A percentile compares a stretch with the other conserved stretches of the same genome.
Evolutionary conservation across 2,329 filamentous ascomycete genomes (phyloP).

Genomic region (Aspergillus sp.): DNA sequence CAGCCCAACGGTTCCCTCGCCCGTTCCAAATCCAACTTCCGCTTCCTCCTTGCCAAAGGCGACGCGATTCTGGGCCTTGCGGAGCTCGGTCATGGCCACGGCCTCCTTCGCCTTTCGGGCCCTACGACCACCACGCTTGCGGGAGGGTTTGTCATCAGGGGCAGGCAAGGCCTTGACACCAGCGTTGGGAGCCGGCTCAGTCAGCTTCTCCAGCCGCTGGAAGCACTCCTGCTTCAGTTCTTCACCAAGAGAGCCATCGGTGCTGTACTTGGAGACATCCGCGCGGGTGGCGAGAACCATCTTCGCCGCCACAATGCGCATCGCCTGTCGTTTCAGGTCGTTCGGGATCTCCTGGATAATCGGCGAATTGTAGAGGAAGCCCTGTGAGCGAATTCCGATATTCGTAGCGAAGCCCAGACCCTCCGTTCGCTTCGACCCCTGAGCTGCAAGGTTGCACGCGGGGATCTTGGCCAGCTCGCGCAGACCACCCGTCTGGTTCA

Average conservation of each 20-base stretch:
- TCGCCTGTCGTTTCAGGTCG: constrained; percentile 87
- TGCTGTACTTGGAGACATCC: constrained; percentile 77
- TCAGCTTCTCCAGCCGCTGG: constrained; percentile 86
- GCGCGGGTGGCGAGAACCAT: constrained; percentile 90
- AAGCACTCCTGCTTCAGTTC: constrained; percentile 79
- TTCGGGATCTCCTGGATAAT: constrained; percentile 81
- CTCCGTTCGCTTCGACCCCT: constrained; percentile 84
- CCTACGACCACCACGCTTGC: constrained; percentile 86
- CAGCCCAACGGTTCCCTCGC: constrained; percentile 80
- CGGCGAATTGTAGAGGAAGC: constrained; percentile 87
- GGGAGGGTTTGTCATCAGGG: constrained; percentile 90
- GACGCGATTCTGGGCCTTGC: constrained; percentile 94
- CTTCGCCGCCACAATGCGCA: constrained; percentile 92
- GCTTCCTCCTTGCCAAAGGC: constrained; percentile 94
- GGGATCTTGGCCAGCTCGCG: constrained; percentile 88
- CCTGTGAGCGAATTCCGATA: constrained; percentile 84
- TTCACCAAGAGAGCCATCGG: constrained; percentile 79
- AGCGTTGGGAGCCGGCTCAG: constrained; percentile 86
- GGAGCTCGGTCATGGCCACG: constrained; percentile 91
- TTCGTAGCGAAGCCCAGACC: constrained; percentile 87
- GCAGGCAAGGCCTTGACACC: constrained; percentile 82
- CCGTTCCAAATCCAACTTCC: constrained; percentile 85
- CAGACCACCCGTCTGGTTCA: constrained; percentile 88
- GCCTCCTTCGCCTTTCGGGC: constrained; percentile 96
- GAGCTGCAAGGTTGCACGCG: constrained; percentile 85